Conservation (phyloP, 2,329 filamentous ascomycete genomes). For the Paracamarosporium sp. region DNA sequence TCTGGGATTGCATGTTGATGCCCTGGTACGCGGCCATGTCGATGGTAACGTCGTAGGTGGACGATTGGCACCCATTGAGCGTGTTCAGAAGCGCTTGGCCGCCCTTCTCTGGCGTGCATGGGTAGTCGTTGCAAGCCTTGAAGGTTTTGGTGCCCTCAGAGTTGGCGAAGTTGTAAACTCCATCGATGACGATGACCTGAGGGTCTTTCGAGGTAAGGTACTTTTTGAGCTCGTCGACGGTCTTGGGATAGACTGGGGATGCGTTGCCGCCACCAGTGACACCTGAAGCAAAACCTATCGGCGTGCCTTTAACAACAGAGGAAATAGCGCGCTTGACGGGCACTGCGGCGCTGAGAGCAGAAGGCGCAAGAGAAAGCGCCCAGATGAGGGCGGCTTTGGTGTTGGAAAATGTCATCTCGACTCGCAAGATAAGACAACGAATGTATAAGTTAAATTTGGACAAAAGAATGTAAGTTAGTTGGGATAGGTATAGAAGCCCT, state of each 20-base stretch:
- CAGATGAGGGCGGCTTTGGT: neutral
- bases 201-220: conserved; percentile 36
- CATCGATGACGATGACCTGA: conserved; percentile 45
- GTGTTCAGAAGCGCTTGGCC: neutral
- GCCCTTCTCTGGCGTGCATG: neutral
- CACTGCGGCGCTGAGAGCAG: neutral
- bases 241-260: conserved; percentile 16
- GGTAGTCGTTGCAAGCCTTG: conserved; percentile 15
- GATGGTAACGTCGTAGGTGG: neutral
- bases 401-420: neutral
- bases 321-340: neutral
- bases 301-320: neutral
- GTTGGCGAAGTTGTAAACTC: conserved; percentile 28
- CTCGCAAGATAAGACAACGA: neutral
- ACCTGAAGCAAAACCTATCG: conserved; percentile 12
- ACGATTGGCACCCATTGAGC: neutral
- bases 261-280: conserved; percentile 19
- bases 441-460: neutral
- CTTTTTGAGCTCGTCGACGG: conserved; percentile 18
- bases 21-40: neutral
- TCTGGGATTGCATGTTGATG: conserved; percentile 36
- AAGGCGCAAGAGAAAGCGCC: neutral
- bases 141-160: conserved; percentile 27
- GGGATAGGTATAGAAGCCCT: neutral
- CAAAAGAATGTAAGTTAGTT: neutral